Base-by-base conservation (phyloP, 225 moss, liverwort and hornwort genomes). In the Straminergon stramineum region DNA sequence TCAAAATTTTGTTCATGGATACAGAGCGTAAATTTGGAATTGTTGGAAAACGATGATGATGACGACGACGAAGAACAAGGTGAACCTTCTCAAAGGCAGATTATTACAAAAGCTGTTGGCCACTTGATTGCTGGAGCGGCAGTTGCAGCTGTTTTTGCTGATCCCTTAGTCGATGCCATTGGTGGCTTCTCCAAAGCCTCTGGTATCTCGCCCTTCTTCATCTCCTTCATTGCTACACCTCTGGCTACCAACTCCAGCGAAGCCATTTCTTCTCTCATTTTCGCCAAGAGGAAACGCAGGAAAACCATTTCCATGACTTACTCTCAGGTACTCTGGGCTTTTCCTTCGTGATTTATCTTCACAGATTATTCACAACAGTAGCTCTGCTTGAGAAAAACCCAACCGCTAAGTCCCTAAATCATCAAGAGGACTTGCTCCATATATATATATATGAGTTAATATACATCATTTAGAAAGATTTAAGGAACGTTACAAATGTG, bases 181-280 rank as follows among this genome's bases (percentile, higher is more conserved):
- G 73, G 91, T 28, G 97, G 97, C 87, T 99, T 99, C 87, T 99
- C 99, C 20, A 92, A 88, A 90, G 94, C 95, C 43, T 95, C 99
- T 2, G 96, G 96, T 41, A 99, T 99, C 88, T 96, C 99, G 61
- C 99, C 99, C 41, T 99, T 99, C 89, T 99, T 99, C 86, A 97
- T 99, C 87, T 95, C 99, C 70, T 99, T 99, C 87, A 95, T 99
- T 80, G 97, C 96, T 65, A 99, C 99, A 48, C 97, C 99, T 24
- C 51, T 99, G 90, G 99, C 99, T n/a, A 96, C 97, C 63, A 99
- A 94, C 88, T 97, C 99, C 58, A 97, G 97, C 69, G 97, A 99
- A 87, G 96, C 99, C 41, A 97, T 99, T 58, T 99, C 99, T 61
- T 99, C 99, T 55, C 55, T 97, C 84, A 87, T 96, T 87, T 99